Evolutionary conservation across 2,329 filamentous ascomycete species (phyloP), one percentile per base, ranked within the genome.

Genomic region (Cadophora sp.): DNA sequence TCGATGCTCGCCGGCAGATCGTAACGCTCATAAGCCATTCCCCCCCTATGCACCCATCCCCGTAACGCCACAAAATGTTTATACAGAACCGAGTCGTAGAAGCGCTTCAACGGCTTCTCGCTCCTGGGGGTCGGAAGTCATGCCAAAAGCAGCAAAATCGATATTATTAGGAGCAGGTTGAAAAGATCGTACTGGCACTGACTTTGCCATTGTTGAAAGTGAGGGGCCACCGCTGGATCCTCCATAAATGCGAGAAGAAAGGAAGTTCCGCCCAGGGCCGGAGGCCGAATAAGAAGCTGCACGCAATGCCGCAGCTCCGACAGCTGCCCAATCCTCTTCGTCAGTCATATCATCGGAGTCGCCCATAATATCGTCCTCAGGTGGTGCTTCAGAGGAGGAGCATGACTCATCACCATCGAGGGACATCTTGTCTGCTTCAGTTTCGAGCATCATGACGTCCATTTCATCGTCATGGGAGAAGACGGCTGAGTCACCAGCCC

Each of bases 371-470:
- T 89, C 86, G 68, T 92, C 90, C 65, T 89, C 88, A 8, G 72
- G 69, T 51, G 87, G 87, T 22, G 90, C 91, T 75, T 93, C 91
- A 37, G 91, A 93, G 76, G 92, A 94, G 14, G 92, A 94, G 61
- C 90, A 92, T 65, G 87, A 89, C 53, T 88, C 87, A 69, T 92
- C 90, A 76, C 92, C 86, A 76, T 92, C 91, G 60, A 93, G 86
- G 69, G 94, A 97, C 95, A 98, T 98, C 80, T 94, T 95, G 81
- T 98, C 95, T 43, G 92, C 94, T 79, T 97, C 94, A 75, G 94
- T 86, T 79, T 95, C 92, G 75, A 91, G 84, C 86, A 94, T 91
- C 77, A 85, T 87, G 72, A 88, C 83, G 74, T 87, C 85, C 71
- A 83, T 81, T 66, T 83, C 79, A 73, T 89, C 88, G 73, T 92